Evolutionary conservation across 805 yeast genomes (phyloP).

Genomic region (Spathaspora hagerdaliae): DNA sequence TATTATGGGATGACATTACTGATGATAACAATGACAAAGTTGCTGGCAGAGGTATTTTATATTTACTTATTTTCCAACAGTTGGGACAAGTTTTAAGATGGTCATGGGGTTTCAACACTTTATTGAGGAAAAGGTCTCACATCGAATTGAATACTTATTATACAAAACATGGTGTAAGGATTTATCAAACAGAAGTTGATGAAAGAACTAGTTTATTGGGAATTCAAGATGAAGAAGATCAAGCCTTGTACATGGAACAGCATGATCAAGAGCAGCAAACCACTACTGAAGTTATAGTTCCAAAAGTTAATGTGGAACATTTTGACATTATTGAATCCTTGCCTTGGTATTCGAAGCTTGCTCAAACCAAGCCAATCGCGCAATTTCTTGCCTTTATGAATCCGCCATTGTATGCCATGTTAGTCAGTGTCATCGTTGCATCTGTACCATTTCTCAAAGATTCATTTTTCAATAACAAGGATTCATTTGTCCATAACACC

Average conservation of each 20-base stretch:
- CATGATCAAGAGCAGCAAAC: not conserved
- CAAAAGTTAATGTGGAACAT: not conserved
- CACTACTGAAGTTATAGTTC: not conserved
- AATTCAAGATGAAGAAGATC: not conserved
- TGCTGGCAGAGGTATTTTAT: slow-evolving; percentile 74
- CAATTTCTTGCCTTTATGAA: slow-evolving; percentile 52
- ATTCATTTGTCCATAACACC: slow-evolving; percentile 64
- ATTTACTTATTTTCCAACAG: slow-evolving; percentile 73
- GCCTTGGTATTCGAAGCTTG: slow-evolving; percentile 5
- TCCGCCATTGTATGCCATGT: slow-evolving; percentile 82
- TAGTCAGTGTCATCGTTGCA: slow-evolving; percentile 64
- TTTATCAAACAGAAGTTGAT: not conserved
- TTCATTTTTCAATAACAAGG: slow-evolving; percentile 48
- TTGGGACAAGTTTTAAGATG: slow-evolving; percentile 79
- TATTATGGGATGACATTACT: slow-evolving; percentile 70
- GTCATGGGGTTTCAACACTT: slow-evolving; percentile 82
- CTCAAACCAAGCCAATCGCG: slow-evolving; percentile 6
- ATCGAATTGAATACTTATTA: slow-evolving; percentile 28
- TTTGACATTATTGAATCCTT: not conserved
- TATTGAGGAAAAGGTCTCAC: slow-evolving; percentile 49
- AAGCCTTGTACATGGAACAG: slow-evolving; percentile 1
- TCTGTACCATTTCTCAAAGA: slow-evolving; percentile 56
- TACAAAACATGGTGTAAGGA: slow-evolving; percentile 6
- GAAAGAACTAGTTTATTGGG: slow-evolving; percentile 3
- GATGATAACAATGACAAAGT: slow-evolving; percentile 65